Evolutionary conservation across 2,329 filamentous ascomycete species (phyloP).

Genomic region (Chaetomium olivaceum): DNA sequence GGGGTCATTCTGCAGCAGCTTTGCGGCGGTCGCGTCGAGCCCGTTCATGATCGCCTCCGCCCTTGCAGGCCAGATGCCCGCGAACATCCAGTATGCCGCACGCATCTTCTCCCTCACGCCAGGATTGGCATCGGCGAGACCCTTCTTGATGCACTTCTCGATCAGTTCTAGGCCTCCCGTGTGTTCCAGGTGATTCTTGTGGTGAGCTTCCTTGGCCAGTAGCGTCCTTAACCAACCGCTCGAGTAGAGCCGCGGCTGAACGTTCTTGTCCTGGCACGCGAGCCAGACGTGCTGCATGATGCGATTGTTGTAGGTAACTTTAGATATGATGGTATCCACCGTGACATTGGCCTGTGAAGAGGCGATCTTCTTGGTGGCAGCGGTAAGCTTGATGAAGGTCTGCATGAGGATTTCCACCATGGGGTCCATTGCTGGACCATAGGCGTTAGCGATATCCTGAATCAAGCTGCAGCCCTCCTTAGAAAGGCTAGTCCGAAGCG

Average conservation of each 20-base stretch:
- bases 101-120: conserved; percentile 85
- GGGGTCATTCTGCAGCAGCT: conserved; percentile 77
- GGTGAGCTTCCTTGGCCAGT: conserved; percentile 71
- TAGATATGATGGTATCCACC: conserved; percentile 77
- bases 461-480: conserved; percentile 82
- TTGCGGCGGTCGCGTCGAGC: conserved; percentile 76
- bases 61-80: conserved; percentile 71
- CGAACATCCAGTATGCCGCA: conserved; percentile 83
- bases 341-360: conserved; percentile 80
- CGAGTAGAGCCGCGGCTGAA: conserved; percentile 77
- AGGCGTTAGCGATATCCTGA: conserved; percentile 77
- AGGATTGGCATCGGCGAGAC: conserved; percentile 85
- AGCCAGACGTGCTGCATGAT: conserved; percentile 82
- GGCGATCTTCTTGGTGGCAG: conserved; percentile 87
- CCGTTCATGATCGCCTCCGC: conserved; percentile 78
- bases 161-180: conserved; percentile 78
- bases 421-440: conserved; percentile 77
- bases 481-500: conserved; percentile 84
- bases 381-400: conserved; percentile 84
- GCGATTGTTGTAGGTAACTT: conserved; percentile 75
- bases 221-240: conserved; percentile 83
- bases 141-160: conserved; percentile 86
- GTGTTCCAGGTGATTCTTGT: conserved; percentile 83
- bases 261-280: conserved; percentile 90
- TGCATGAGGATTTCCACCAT: conserved; percentile 91